Evolutionary conservation across 305 asterid species (phyloP), one percentile per base, ranked within the genome.

Genomic region (Fraxinus xanthoxyloides): DNA sequence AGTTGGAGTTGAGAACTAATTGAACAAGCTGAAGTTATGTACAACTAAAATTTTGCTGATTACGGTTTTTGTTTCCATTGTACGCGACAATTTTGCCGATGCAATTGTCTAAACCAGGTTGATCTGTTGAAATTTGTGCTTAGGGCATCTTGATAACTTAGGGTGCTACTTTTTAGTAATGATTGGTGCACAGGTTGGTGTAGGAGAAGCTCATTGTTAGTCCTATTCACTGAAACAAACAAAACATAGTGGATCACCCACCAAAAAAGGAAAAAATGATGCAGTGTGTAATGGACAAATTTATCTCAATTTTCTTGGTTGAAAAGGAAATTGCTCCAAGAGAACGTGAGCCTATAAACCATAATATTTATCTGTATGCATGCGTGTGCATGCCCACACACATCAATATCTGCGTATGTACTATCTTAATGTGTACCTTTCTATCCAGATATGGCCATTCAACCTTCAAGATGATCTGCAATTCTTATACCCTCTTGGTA

Each of bases 201-300:
- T 81, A 43, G 80, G 72, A 31, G 48, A 75, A 75, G 80, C 65
- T 82, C 80, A 65, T 80, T 82, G 81, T 79, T 79, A 54, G 86
- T 86, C 82, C 82, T 78, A 79, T 59, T 80, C 85, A 90, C 77
- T 82, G 87, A 86, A 87, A 84, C 72, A 88, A 85, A 85, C 84
- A 84, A 84, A 86, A 83, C 81, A 31, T 79, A 85, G 94, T 90
- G 93, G 91, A 88, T 86, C 84, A 79, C 77, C 91, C 90, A 89
- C 88, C 86, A 82, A 72, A 75, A 82, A 81, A 83, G 81, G 48
- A 81, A 73, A 26, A 85, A 84, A 88, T 85, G 76, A 84, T 90
- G 77, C 80, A 85, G 63, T 77, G 74, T 73, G 84, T 80, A 78
- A 63, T 77, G 84, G 83, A 36, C 82, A 80, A 51, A 85, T 79